Percentiles rank a stretch among this genome's conserved stretches.
Evolutionary conservation across 2,329 filamentous ascomycete genomes (phyloP).

Genomic region (Neonectria sp.): DNA sequence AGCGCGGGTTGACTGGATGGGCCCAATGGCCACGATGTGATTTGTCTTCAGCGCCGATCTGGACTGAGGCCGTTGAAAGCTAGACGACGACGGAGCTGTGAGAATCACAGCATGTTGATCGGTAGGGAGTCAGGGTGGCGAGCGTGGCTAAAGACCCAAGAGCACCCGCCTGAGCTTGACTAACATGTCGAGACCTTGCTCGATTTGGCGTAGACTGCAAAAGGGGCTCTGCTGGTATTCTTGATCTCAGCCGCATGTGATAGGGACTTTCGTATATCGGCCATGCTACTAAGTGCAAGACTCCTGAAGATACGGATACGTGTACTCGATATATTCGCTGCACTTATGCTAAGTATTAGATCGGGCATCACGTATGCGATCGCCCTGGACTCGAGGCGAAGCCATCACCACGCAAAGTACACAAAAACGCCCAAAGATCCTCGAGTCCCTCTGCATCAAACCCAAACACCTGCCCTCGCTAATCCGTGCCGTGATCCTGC

Average conservation of each 20-base stretch:
- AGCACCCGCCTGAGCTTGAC: constrained; percentile 10
- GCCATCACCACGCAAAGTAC: constrained; percentile 6
- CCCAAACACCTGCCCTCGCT: constrained; percentile 32
- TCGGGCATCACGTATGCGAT: neutral
- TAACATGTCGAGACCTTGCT: constrained; percentile 16
- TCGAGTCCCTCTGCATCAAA: constrained; percentile 29
- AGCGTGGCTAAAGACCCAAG: constrained; percentile 16
- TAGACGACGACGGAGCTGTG: constrained; percentile 16
- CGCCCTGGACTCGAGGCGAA: neutral
- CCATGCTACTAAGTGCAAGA: neutral
- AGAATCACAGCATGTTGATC: constrained; percentile 9
- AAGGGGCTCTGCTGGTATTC: constrained; percentile 3
- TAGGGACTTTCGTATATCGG: neutral
- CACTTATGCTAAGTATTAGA: neutral
- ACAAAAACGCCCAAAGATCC: constrained; percentile 24
- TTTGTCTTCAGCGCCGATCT: constrained; percentile 26
- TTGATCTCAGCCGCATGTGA: neutral
- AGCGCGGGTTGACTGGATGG: constrained; percentile 20
- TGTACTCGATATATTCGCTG: neutral
- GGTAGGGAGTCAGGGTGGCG: constrained; percentile 4
- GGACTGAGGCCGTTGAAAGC: constrained; percentile 16
- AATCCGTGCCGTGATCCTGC: constrained; percentile 22
- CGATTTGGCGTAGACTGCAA: neutral
- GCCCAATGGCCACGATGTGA: constrained; percentile 9
- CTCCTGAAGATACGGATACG: neutral